Evolutionary conservation across 805 yeast genomes (phyloP).

Genomic region (Saccharomyces kudriavzevii): DNA sequence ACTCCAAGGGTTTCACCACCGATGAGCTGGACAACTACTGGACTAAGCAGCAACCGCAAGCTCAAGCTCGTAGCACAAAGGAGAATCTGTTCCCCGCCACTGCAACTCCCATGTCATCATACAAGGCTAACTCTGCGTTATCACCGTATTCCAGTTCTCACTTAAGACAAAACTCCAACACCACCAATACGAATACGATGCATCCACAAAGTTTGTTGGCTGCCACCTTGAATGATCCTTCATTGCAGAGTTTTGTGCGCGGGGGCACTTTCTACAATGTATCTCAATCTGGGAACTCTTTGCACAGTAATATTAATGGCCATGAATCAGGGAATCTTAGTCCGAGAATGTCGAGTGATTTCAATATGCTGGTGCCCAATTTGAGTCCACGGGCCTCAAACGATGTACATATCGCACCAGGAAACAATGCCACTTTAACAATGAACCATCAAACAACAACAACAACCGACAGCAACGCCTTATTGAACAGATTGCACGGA

Average conservation of each 20-base stretch:
- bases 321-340: background rate
- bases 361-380: background rate
- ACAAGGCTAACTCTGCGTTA: conserved; percentile 1
- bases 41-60: conserved; percentile 13
- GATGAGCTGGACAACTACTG: conserved; percentile 33
- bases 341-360: background rate
- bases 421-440: background rate
- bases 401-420: background rate
- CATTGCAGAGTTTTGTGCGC: conserved; percentile 6
- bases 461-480: background rate
- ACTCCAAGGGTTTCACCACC: conserved; percentile 27
- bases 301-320: background rate
- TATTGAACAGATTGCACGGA: background rate
- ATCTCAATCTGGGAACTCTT: background rate
- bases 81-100: background rate
- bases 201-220: conserved; percentile 16
- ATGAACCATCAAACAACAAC: background rate
- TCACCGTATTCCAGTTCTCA: conserved; percentile 4
- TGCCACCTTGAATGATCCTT: conserved; percentile 12
- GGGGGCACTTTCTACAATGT: conserved; percentile 1
- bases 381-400: background rate
- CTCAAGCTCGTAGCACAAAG: conserved; percentile 1
- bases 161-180: background rate
- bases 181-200: conserved; percentile 2
- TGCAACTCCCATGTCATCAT: background rate